Conservation (phyloP, 352 stramenopile species). For the Phytophthora tubulina region DNA sequence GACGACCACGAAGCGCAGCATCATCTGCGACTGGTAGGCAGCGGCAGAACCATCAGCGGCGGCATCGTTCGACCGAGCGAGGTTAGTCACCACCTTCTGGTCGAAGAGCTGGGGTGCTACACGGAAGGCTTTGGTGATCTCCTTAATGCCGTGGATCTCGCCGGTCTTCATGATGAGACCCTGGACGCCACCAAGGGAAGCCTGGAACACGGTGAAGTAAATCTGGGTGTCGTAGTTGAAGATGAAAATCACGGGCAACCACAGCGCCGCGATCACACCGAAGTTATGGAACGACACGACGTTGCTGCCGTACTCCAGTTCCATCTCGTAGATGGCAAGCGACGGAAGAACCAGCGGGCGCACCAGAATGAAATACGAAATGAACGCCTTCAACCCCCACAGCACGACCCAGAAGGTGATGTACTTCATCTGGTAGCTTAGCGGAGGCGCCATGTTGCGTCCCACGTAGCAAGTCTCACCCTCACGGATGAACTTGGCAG, state of each 20-base stretch:
- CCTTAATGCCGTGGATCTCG: slow-evolving; percentile 71
- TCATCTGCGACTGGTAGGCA: slow-evolving; percentile 75
- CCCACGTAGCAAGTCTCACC: slow-evolving; percentile 73
- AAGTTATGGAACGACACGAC: slow-evolving; percentile 80
- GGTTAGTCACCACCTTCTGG: slow-evolving; percentile 74
- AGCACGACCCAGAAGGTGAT: slow-evolving; percentile 73
- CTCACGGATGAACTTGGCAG: slow-evolving; percentile 78
- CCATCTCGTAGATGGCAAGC: slow-evolving; percentile 77
- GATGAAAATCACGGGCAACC: slow-evolving; percentile 75
- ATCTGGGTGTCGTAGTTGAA: slow-evolving; percentile 88
- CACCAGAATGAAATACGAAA: slow-evolving; percentile 80
- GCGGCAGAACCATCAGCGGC: slow-evolving; percentile 53
- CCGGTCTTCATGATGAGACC: slow-evolving; percentile 78
- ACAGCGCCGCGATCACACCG: slow-evolving; percentile 67
- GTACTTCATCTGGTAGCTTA: slow-evolving; percentile 70
- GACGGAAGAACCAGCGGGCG: slow-evolving; percentile 73
- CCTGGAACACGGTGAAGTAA: slow-evolving; percentile 82
- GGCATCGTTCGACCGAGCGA: slow-evolving; percentile 66
- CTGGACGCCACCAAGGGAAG: slow-evolving; percentile 57
- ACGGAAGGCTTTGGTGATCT: slow-evolving; percentile 77
- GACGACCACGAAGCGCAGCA: slow-evolving; percentile 83
- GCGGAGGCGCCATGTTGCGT: slow-evolving; percentile 72
- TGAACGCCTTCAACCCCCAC: slow-evolving; percentile 65
- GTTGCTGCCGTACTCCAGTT: slow-evolving; percentile 63
- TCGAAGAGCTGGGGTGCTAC: slow-evolving; percentile 76